Evolutionary conservation across 371 early-diverging fungal species (phyloP), one percentile per base, ranked within the genome.

Genomic region (Saksenaea oblongispora): DNA sequence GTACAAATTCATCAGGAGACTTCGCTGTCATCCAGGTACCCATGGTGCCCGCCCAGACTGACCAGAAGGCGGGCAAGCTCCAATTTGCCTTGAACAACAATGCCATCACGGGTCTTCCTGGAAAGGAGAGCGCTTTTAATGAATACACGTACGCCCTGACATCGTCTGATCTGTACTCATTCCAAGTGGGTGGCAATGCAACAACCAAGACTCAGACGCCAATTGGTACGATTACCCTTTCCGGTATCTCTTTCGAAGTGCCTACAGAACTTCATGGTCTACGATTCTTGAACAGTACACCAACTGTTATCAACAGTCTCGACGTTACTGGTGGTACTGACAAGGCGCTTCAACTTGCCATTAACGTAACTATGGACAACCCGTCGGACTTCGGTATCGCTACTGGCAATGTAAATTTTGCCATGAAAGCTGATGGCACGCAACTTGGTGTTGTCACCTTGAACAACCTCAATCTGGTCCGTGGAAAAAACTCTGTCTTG

Each of bases 301-400:
- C 86, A 17, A 76, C 84, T 1, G 65, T 71, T 8, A 78, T 86
- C 56, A 77, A 83, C 64, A 67, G 73, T 54, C 59, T 88, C 59
- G 82, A 82, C 53, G 84, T 88, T 41, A 75, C 71, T n/a, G 87
- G 84, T 54, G 89, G 89, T 41, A 63, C 75, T 2, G 27, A 73
- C 24, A 66, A 74, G 0, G 67, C 74, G 51, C 71, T 88, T 39
- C 66, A 76, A 35, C 70, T 88, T 56, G 69, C 78, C 27, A 79
- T 87, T 54, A 72, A 73, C 59, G 73, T 80, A 47, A 71, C 84
- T 58, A 80, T 88, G 78, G 59, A 42, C 61, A 88, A 87, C 64
- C 89, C 87, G 17, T 78, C 83, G 14, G 73, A 69, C 56, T 78
- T 87, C 39, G 70, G 76, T 9, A 88, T 88, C 61, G 47, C 76